Evolutionary conservation across 169 alveolate genomes (phyloP), one percentile per base, ranked within the genome.

Genomic region (Plasmodium vivax): DNA sequence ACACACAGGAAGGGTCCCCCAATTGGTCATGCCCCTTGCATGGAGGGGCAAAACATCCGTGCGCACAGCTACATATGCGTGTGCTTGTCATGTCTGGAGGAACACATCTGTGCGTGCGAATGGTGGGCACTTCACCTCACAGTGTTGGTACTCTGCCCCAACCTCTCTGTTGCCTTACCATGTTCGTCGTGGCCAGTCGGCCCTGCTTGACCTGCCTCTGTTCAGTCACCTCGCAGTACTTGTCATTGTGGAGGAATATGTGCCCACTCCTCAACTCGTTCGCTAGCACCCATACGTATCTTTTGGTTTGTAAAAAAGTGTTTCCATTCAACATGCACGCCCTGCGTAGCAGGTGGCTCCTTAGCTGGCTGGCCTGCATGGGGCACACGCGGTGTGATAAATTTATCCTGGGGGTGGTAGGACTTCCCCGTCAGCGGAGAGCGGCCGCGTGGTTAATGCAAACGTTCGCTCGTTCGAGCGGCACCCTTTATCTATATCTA

Each of bases 131-230:
- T 47, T 12, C 58, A n/a, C n/a, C n/a, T n/a, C n/a, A n/a, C n/a
- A 5, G 5, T 47, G n/a, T 1, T 47, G 14, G 54, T 0, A 16
- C 14, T 45, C 7, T 47, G 58, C 58, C 58, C n/a, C 45, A 38
- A 0, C 45, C 45, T 5, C 58, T 0, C n/a, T 47, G n/a, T 47
- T 2, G 30, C 36, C 27, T 87, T 41, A 87, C 94, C 94, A 87
- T 87, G 51, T 87, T 87, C 43, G 94, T 87, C 5, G 94, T 87
- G 10, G 94, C 94, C 8, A 87, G 54, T 77, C 94, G 41, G 3
- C 94, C 94, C 41, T 87, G 94, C 32, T 87, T 87, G 43, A 87
- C 82, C 82, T 87, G 94, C 87, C 94, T 87, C 56, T 87, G 94
- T 38, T 87, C 94, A 1, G 94, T 87, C 68, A 87, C 94, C 45